Base-by-base conservation (phyloP, 2,329 filamentous ascomycete species). In the Ceratocystiopsis brevicomis region DNA sequence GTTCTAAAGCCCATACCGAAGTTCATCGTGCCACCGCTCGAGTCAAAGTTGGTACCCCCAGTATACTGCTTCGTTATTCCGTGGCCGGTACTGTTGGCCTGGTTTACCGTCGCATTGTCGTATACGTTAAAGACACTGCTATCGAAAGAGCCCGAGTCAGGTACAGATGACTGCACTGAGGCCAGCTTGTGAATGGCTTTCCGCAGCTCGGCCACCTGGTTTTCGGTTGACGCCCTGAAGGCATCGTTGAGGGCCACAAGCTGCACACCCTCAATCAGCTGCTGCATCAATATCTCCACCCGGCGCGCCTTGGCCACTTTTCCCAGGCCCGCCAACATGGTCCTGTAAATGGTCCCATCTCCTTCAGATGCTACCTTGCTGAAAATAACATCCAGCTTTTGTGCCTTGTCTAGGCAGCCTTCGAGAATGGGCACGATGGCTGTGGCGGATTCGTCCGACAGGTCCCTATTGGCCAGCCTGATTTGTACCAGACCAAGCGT, bases 161-260 rank as follows among this genome's bases (percentile, higher is more conserved):
- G 34, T 13, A 42, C 35, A 18, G 41, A 42, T 12, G 41, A 32
- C 19, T 38, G 13, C 18, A 42, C 35, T 1, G 12, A 6, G 9
- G 35, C 17, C 11, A 42, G 36, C 19, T 37, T 38, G n/a, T 17
- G 6, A n/a, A 37, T 37, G 36, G 36, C 36, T 1, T 17, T 10
- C 36, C 18, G 15, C 36, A 95, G n/a, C 11, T 37, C 10, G 14
- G 17, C n/a, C n/a, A 37, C 15, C 4, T 37, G 36, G 36, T n/a
- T 17, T 4, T 8, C n/a, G 36, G 36, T 37, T 37, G 36, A 13
- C 10, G 36, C 2, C 8, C 36, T 9, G 33, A 37, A 42, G 8
- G 41, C 4, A 1, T 39, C 13, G 25, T 21, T 34, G 9, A n/a
- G 16, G 18, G 39, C 35, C 14, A 37, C 6, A 13, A 11, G 19